phyloP scores from a whole-genome alignment of 371 early-diverging fungal genomes.

The Rhizopus stolonifer region DNA sequence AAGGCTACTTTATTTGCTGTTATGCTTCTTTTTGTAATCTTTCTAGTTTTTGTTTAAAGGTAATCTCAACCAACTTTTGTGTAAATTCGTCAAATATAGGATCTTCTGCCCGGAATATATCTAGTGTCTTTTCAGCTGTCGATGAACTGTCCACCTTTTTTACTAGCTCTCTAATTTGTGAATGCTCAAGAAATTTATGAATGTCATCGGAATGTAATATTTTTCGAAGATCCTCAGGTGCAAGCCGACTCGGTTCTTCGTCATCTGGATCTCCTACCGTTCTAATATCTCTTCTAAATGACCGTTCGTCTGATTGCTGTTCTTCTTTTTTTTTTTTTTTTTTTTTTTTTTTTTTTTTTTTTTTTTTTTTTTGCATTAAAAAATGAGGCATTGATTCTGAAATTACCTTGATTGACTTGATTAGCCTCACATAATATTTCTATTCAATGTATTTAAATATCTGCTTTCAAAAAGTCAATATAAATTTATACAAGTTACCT shows the following conservation, averaged over 20 bases:
- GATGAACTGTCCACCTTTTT: constrained; percentile 26
- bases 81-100: constrained; percentile 26
- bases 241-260: constrained; percentile 33
- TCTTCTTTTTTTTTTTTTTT: neutral
- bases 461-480: neutral
- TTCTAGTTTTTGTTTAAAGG: constrained; percentile 18
- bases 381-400: too few relatives aligned
- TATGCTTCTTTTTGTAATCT: neutral
- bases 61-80: constrained; percentile 19
- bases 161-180: constrained; percentile 31
- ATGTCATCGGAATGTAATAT: constrained; percentile 33
- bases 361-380: too few relatives aligned
- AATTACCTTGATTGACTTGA: neutral
- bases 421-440: constrained; percentile 19
- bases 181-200: constrained; percentile 29
- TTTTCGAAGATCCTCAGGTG: constrained; percentile 16
- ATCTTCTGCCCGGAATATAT: constrained; percentile 15
- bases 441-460: constrained; percentile 1
- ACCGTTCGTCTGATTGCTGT: constrained; percentile 2
- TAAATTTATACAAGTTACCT: constrained; percentile 19
- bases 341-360: neutral
- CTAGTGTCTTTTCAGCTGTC: constrained; percentile 30
- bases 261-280: constrained; percentile 26
- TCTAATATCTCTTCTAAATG: constrained; percentile 14
- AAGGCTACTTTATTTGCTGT: too few relatives aligned